Base-by-base conservation (phyloP, 495 filamentous ascomycete species). In the Durotheca rogersii region DNA sequence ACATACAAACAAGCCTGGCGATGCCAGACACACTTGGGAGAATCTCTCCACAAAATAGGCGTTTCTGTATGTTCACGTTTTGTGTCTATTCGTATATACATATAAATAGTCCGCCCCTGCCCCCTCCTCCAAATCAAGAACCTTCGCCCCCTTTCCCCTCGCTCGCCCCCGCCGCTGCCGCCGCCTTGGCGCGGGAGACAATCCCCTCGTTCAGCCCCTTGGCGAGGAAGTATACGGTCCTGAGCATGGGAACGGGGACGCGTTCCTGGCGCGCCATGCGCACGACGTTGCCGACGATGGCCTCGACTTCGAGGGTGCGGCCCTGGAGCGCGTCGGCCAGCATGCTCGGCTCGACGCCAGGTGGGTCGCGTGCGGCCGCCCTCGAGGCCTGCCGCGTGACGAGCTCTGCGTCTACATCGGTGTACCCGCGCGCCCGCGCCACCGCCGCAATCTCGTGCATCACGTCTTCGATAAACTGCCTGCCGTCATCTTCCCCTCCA, bases 391-490 rank as follows among this genome's bases (percentile, higher is more conserved):
- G 69, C 40, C 53, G 46, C 35, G 67, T 60, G 20, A 72, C 66
- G 23, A 64, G 32, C 18, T 65, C 51, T 42, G 71, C 67, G 33
- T 70, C 53, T 17, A 79, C 64, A 1, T 66, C 66, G 0, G 23
- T 27, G 50, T 76, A 70, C 6, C 76, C 76, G 25, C 67, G 64
- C 7, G 68, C 68, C 34, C 65, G 59, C 12, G 76, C 75, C 35
- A 77, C 57, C 15, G 60, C 55, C 23, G 73, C 67, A 40, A 80
- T 68, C 67, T 81, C 78, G 37, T 72, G 44, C 76, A 80, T 80
- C 3, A 78, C 65, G 3, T 61, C 69, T 41, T 55, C 54, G 9
- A 78, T 52, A 16, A 75, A 51, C 9, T 53, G 57, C 12, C 66
- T 39, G 3, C 72, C 69, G 3, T 61, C 63, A 46, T 2, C 27